Base-by-base conservation (phyloP, 345 rosid genomes). In the Camelina hispida region DNA sequence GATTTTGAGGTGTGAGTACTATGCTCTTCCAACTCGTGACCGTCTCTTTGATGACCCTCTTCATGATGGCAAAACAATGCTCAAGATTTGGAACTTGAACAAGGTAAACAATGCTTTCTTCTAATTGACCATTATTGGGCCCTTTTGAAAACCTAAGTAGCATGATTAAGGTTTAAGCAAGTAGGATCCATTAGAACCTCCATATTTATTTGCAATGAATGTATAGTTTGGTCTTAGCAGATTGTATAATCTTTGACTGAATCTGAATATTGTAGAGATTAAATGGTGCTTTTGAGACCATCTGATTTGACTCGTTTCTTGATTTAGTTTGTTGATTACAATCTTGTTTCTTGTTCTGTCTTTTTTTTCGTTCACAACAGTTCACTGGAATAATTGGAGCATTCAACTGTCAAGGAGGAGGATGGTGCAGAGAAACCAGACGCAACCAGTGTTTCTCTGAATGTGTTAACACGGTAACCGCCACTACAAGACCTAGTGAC, bases 331-430 rank as follows among this genome's bases (percentile, higher is more conserved):
- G 17, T 78, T 72, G n/a, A 30, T 28, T 22, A 12, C 62, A 28
- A 5, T 30, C 4, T 14, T 18, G 6, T 56, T 68, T 55, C 69
- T 20, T 55, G 42, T 16, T 66, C 14, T 66, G 23, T 1, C 20
- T 71, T 75, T 47, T 40, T 9, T 17, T 62, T 50, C 4, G 12
- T 38, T 1, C 14, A 3, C 9, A 11, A 63, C 83, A 95, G 99
- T 89, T 71, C 53, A 88, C 87, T 15, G 99, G 97, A 66, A 86
- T 95, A 18, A 83, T 95, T 4, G 97, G 98, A 47, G 94, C 79
- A 57, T 95, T 95, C 57, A 95, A 95, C 80, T 95, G 99, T 83
- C 99, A 95, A 88, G 98, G 99, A 69, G 98, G 99, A 59, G 99
- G 98, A 2, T 95, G 99, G 99, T 74, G 86, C 74, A 86, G 90